Conservation (phyloP, 2,329 filamentous ascomycete species). For the Phyllosticta paracitricarpa region DNA sequence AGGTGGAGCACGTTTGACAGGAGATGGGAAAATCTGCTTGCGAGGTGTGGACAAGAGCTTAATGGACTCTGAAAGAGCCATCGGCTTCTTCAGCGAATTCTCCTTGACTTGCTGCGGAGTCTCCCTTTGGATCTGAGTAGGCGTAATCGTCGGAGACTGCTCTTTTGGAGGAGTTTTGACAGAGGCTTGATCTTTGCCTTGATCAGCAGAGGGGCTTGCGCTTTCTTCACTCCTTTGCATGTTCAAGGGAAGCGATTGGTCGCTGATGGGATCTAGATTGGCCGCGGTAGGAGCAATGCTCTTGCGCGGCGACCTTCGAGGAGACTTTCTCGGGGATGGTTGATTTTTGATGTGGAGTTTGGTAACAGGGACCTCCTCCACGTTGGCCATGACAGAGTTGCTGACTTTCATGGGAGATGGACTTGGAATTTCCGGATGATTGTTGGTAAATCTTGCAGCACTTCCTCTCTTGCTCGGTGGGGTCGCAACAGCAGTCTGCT, state of each 20-base stretch:
- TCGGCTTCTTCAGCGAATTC: conserved; percentile 21
- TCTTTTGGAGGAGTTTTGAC: background rate
- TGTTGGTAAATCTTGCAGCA: conserved; percentile 8
- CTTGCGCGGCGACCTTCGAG: conserved; percentile 20
- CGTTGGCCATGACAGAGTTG: conserved; percentile 1
- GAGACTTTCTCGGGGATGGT: conserved; percentile 18
- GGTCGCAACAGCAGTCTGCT: background rate
- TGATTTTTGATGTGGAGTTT: conserved; percentile 19
- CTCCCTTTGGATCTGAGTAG: background rate
- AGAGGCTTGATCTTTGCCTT: background rate
- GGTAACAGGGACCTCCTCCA: background rate
- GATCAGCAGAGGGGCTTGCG: background rate
- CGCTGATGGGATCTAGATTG: conserved; percentile 9
- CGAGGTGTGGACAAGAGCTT: conserved; percentile 39
- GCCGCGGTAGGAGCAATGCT: conserved; percentile 22
- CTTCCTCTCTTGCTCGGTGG: conserved; percentile 10
- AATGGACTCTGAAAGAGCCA: conserved; percentile 34
- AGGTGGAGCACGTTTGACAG: conserved; percentile 23
- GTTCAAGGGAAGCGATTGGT: background rate
- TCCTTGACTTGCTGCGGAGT: conserved; percentile 14
- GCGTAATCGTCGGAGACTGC: background rate
- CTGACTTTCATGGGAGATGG: conserved; percentile 8
- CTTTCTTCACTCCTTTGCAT: background rate
- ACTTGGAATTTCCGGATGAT: conserved; percentile 8
- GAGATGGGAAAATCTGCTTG: conserved; percentile 36